Conservation (phyloP, 2,329 filamentous ascomycete species). For the Cryphonectria radicalis region DNA sequence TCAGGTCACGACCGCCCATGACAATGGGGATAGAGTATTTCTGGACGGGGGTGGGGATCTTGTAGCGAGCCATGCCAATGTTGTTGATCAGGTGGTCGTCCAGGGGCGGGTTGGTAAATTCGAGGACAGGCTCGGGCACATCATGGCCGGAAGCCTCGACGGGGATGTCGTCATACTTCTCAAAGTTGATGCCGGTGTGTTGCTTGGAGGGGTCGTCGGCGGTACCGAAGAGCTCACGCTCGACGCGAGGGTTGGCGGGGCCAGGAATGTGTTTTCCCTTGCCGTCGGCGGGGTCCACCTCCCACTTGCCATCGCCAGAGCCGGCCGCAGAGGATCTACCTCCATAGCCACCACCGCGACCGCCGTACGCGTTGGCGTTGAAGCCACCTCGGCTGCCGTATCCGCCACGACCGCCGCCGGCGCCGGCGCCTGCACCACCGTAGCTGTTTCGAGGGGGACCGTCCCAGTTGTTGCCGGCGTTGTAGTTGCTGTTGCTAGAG, state of each 20-base stretch:
- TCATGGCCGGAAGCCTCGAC: slow-evolving; percentile 95
- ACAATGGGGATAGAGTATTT: slow-evolving; percentile 99
- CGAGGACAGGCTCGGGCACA: slow-evolving; percentile 87
- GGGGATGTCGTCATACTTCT: slow-evolving; percentile 99
- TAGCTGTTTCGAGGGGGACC: slow-evolving; percentile 11
- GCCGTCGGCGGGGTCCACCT: slow-evolving; percentile 64
- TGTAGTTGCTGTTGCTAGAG: slow-evolving; percentile 52
- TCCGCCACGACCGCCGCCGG: slow-evolving; percentile 6
- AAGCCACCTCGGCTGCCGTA: slow-evolving; percentile 47
- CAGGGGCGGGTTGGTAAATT: slow-evolving; percentile 92
- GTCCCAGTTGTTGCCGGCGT: slow-evolving; percentile 38
- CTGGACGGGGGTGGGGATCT: slow-evolving; percentile 94
- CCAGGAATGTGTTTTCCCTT: slow-evolving; percentile 81
- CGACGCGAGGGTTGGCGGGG: slow-evolving; percentile 82
- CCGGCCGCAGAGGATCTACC: slow-evolving; percentile 77
- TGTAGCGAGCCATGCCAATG: slow-evolving; percentile 93
- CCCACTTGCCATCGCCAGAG: slow-evolving; percentile 95
- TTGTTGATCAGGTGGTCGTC: slow-evolving; percentile 92
- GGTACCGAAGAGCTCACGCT: slow-evolving; percentile 93
- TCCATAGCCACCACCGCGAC: slow-evolving; percentile 55
- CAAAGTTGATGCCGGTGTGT: slow-evolving; percentile 98
- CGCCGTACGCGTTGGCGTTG: slow-evolving; percentile 64
- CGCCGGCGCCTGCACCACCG: neutral
- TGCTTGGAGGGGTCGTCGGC: slow-evolving; percentile 93
- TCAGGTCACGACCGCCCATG: slow-evolving; percentile 95